Conservation (phyloP, 2,329 filamentous ascomycete genomes). For the Neospermospora avenae region DNA sequence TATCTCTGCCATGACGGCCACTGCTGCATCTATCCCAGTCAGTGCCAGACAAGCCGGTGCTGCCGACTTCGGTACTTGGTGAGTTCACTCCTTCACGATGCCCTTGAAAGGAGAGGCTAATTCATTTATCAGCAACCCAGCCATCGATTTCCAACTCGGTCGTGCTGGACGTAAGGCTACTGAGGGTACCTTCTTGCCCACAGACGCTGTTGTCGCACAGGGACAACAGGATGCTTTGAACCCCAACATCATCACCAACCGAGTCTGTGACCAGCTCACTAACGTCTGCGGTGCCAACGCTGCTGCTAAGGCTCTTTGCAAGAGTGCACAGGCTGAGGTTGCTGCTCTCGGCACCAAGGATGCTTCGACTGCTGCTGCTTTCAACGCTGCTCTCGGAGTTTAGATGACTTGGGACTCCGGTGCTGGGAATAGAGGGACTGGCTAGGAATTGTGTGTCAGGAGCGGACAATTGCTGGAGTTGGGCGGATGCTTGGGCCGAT, state of each 20-base stretch:
- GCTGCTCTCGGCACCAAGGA: slow-evolving; percentile 47
- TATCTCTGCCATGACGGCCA: slow-evolving; percentile 4
- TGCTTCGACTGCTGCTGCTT: slow-evolving; percentile 45
- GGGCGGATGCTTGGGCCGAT: not conserved
- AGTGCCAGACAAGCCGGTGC: slow-evolving; percentile 4
- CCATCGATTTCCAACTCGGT: slow-evolving; percentile 55
- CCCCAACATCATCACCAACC: slow-evolving; percentile 71
- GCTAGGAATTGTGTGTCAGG: not conserved
- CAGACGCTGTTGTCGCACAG: slow-evolving; percentile 57
- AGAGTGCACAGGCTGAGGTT: slow-evolving; percentile 50
- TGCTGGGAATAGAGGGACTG: not conserved
- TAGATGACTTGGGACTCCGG: not conserved
- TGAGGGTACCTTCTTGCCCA: slow-evolving; percentile 67
- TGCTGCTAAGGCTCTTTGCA: slow-evolving; percentile 37
- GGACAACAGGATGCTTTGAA: slow-evolving; percentile 66
- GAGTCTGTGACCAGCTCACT: slow-evolving; percentile 65
- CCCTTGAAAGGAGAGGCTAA: not conserved
- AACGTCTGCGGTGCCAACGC: slow-evolving; percentile 64
- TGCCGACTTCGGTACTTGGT: not conserved
- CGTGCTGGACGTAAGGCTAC: slow-evolving; percentile 47
- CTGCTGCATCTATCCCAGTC: slow-evolving; percentile 4
- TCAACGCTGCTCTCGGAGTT: slow-evolving; percentile 32
- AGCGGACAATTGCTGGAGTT: not conserved
- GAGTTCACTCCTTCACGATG: not conserved
- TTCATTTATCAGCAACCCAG: slow-evolving; percentile 34